phyloP scores from a whole-genome alignment of 192 early-diverging fungal species.

The Backusella morwellensis region DNA sequence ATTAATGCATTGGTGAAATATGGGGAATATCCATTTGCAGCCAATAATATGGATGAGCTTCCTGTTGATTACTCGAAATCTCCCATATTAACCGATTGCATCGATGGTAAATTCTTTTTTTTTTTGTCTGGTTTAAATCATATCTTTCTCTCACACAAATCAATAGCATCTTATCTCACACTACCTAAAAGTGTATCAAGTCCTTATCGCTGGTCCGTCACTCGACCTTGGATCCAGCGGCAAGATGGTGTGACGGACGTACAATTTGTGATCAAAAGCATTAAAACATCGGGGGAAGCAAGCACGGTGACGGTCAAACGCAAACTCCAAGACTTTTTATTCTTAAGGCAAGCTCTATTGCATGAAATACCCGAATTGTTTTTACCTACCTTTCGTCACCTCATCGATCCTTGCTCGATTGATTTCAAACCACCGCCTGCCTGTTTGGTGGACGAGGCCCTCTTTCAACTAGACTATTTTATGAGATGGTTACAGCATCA shows the following conservation, averaged over 20 bases:
- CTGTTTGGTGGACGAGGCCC: conserved; percentile 22
- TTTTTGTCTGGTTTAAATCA: background rate
- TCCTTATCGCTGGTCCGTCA: conserved; percentile 21
- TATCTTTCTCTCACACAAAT: background rate
- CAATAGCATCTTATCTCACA: background rate
- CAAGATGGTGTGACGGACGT: conserved; percentile 29
- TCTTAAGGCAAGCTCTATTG: conserved; percentile 36
- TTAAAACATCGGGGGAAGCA: conserved; percentile 19
- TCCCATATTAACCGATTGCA: background rate
- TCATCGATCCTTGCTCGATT: conserved; percentile 38
- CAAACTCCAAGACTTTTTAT: conserved; percentile 45
- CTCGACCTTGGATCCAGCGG: conserved; percentile 34
- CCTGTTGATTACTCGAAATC: background rate
- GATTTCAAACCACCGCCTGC: conserved; percentile 40
- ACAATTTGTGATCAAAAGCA: conserved; percentile 41
- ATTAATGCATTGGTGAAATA: conserved; percentile 28
- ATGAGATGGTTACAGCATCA: conserved; percentile 42
- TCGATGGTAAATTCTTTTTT: conserved; percentile 5
- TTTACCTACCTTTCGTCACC: conserved; percentile 39
- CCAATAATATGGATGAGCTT: background rate
- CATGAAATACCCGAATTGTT: conserved; percentile 43
- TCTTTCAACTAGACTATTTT: conserved; percentile 38
- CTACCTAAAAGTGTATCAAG: background rate
- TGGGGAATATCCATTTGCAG: conserved; percentile 15
- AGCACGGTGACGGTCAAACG: conserved; percentile 41